A percentile compares a stretch with the other conserved stretches of the same genome.
Conservation (phyloP, 2,329 filamentous ascomycete genomes). For the Pestalotiopsis sp. region DNA sequence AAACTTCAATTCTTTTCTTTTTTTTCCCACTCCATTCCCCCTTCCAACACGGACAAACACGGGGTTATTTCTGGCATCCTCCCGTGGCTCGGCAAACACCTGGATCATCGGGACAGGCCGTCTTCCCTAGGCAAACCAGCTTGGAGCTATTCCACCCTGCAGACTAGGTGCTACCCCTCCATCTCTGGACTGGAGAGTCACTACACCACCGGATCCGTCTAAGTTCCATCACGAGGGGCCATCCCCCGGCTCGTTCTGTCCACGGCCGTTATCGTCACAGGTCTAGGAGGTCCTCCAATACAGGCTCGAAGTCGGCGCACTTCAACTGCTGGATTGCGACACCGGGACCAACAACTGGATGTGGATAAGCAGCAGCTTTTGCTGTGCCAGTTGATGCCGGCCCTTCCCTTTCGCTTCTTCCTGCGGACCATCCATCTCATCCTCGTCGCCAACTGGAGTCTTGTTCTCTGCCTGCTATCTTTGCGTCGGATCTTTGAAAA, state of each 20-base stretch:
- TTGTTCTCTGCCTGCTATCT: not conserved
- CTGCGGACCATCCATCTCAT: not conserved
- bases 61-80: too few relatives aligned
- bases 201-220: not conserved
- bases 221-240: slow-evolving; percentile 3
- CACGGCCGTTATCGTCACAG: not conserved
- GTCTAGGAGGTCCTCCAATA: not conserved
- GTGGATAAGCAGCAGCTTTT: not conserved
- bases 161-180: slow-evolving; percentile 6
- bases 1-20: not conserved
- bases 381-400: slow-evolving; percentile 5
- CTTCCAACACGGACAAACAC: not conserved
- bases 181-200: not conserved
- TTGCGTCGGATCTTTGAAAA: not conserved
- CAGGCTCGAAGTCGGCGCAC: not conserved
- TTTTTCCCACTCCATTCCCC: not conserved
- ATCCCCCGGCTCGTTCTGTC: not conserved
- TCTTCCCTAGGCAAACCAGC: not conserved
- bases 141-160: not conserved
- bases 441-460: not conserved
- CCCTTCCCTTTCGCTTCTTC: not conserved
- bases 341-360: not conserved
- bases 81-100: not conserved
- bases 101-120: not conserved
- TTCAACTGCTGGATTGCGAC: not conserved